These are phyloP conservation scores for Ascochyta koolunga DNA, from an alignment of 2,329 filamentous ascomycete species.

Conservation along the genomic window DNA sequence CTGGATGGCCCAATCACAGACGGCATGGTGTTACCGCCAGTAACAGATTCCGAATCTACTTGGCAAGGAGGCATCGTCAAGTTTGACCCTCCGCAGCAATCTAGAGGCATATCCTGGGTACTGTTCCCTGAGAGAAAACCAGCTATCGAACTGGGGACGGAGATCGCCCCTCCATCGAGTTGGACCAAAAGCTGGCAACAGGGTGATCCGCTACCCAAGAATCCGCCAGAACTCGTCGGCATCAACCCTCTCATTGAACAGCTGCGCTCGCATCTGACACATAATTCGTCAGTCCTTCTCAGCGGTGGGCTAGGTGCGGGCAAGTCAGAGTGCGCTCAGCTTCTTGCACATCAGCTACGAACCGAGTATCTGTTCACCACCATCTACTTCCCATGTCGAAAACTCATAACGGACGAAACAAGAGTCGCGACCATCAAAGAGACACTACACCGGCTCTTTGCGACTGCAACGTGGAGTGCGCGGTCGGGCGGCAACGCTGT, in stretches of 20 bases:
- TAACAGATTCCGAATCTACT: conserved; percentile 59
- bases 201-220: conserved; percentile 60
- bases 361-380: conserved; percentile 78
- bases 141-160: conserved; percentile 75
- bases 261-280: conserved; percentile 75
- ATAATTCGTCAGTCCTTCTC: conserved; percentile 86
- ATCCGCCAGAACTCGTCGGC: conserved; percentile 73
- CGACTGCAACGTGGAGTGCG: conserved; percentile 88
- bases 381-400: conserved; percentile 84
- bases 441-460: conserved; percentile 81
- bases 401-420: conserved; percentile 88
- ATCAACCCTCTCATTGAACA: conserved; percentile 79
- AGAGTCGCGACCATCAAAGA: conserved; percentile 91
- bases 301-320: conserved; percentile 89
- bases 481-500: conserved; percentile 81
- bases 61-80: conserved; percentile 87
- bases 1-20: conserved; percentile 88
- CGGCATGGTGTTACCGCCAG: conserved; percentile 75
- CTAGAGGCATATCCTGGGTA: conserved; percentile 66
- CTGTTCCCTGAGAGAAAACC: conserved; percentile 77
- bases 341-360: conserved; percentile 75
- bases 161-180: conserved; percentile 70
- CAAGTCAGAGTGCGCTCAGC: conserved; percentile 80
- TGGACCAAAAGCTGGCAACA: conserved; percentile 56
- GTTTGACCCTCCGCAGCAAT: conserved; percentile 66